Conservation (phyloP, 1,284 basidiomycete genomes). For the Xerocomus amazonicus region DNA sequence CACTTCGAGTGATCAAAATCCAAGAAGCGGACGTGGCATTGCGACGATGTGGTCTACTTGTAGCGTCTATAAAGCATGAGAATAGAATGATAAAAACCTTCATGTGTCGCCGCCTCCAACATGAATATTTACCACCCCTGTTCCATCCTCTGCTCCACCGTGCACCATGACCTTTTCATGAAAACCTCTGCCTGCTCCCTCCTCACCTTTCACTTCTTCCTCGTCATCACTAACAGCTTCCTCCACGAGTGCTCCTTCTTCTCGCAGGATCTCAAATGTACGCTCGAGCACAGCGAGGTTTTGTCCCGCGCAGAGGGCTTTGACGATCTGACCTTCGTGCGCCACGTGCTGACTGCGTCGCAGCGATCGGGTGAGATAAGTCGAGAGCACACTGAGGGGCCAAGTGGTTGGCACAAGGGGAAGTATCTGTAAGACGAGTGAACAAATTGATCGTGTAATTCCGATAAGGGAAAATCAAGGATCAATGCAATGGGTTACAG, state of each 20-base stretch:
- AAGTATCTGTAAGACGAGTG: slow-evolving; percentile 51
- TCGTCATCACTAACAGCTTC: slow-evolving; percentile 51
- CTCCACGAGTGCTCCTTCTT: slow-evolving; percentile 65
- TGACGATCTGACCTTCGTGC: slow-evolving; percentile 71
- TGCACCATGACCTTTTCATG: slow-evolving; percentile 30
- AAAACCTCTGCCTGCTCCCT: slow-evolving; percentile 21
- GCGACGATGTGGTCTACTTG: no score
- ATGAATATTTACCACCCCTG: slow-evolving; percentile 17
- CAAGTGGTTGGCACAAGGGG: slow-evolving; percentile 69
- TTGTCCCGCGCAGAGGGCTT: slow-evolving; percentile 65
- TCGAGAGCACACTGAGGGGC: slow-evolving; percentile 68
- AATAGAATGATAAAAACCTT: neutral
- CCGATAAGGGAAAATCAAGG: neutral
- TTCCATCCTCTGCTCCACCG: slow-evolving; percentile 5
- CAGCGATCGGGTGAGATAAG: slow-evolving; percentile 77
- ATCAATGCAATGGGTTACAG: neutral
- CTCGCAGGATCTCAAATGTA: slow-evolving; percentile 41
- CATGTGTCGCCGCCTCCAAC: slow-evolving; percentile 9
- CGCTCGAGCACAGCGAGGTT: slow-evolving; percentile 50
- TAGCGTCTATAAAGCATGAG: no score
- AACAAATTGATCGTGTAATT: slow-evolving; percentile 3
- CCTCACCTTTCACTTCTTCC: slow-evolving; percentile 30
- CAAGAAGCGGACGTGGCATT: no score
- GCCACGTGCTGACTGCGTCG: slow-evolving; percentile 68
- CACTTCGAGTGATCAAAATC: neutral